Evolutionary conservation across 495 filamentous ascomycete species (phyloP), one percentile per base, ranked within the genome.

Genomic region (Aspergillus bridgeri): DNA sequence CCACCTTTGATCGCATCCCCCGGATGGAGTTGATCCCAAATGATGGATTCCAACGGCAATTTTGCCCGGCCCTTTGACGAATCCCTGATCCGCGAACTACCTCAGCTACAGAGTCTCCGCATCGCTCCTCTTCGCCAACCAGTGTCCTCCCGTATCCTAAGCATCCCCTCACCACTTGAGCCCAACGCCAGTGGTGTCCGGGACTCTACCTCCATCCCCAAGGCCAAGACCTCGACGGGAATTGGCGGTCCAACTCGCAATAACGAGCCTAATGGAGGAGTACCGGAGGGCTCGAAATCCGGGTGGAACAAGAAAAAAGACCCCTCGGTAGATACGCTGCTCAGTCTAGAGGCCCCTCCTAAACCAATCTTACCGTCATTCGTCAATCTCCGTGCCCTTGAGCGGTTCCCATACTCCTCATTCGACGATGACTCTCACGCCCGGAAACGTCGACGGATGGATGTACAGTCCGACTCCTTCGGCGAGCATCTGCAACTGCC

Each of bases 81-180:
- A 61, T 68, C 74, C 33, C 51, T 69, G 43, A 60, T 73, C 44
- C 76, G 77, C 57, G 78, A 80, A 60, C 66, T 79, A 24, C 75
- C 75, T 50, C 71, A 75, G 52, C 69, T 74, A 8, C 71, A 71
- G 27, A 65, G 72, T 53, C 65, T 82, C 43, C 74, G 74, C 53
- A 82, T 82, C 50, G 74, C 79, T 56, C 79, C 79, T 52, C 66
- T 82, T 44, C 76, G 77, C 42, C 75, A 79, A 51, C 78, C 76
- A 13, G 73, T 73, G 20, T 71, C 78, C 27, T 75, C 73, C 20
- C 74, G 78, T 42, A 66, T 64, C n/a, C 65, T 76, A 54, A 75
- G 70, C 51, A 60, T 69, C 19, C 78, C 75, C 18, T 71, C 75
- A 17, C 75, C 79, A 8, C 64, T 80, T 33, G 77, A 82, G 59